Conservation (phyloP, 1,139 yeast species). For the Casaregolazyma suthepensis region DNA sequence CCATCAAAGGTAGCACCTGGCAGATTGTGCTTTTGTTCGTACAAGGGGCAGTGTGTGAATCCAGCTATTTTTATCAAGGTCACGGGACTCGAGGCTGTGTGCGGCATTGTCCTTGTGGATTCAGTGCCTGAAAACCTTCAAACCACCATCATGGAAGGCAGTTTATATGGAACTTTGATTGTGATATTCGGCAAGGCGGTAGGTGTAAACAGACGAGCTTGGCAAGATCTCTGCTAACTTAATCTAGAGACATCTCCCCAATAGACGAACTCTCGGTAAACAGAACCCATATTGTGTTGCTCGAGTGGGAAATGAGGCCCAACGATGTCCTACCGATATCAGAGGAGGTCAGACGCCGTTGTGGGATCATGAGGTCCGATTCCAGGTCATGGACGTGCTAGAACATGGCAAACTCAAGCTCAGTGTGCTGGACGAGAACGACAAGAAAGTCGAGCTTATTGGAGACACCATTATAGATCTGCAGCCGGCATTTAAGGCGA, state of each 20-base stretch:
- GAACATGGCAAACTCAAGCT: conserved; percentile 53
- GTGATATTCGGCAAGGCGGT: conserved; percentile 36
- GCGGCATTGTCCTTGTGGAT: neutral
- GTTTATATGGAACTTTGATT: conserved; percentile 33
- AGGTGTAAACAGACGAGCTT: conserved; percentile 15
- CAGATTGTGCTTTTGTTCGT: neutral
- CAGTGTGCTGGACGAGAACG: conserved; percentile 81
- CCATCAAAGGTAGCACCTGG: neutral
- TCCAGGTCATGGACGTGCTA: conserved; percentile 45
- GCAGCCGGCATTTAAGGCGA: conserved; percentile 54
- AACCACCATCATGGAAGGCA: conserved; percentile 10
- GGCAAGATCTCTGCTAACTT: neutral
- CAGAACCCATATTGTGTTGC: conserved; percentile 84
- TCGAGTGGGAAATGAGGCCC: conserved; percentile 73
- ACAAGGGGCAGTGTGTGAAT: neutral
- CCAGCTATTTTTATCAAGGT: neutral
- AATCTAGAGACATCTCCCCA: conserved; percentile 56
- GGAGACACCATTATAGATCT: conserved; percentile 80
- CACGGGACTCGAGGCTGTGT: neutral
- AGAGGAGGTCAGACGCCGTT: conserved; percentile 90
- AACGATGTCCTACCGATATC: conserved; percentile 63
- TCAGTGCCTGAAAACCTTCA: neutral
- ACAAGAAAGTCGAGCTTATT: conserved; percentile 77
- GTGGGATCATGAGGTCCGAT: conserved; percentile 76
- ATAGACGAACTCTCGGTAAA: conserved; percentile 73